phyloP scores from a whole-genome alignment of 2,329 filamentous ascomycete genomes.

The Microdochium nivale region DNA sequence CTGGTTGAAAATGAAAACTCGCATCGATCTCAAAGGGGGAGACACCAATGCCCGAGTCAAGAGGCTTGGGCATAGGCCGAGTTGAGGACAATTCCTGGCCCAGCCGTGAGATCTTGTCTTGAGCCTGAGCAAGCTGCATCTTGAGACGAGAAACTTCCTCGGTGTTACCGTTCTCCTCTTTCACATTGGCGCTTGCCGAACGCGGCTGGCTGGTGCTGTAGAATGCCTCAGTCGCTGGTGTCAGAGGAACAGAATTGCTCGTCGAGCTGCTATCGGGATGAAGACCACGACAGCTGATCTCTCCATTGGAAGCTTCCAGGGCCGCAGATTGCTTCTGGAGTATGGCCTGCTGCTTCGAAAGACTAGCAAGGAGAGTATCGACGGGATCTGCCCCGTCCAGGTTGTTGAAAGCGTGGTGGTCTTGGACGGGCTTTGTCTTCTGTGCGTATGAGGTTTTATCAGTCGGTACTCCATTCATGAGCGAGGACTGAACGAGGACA shows the following conservation, averaged over 20 bases:
- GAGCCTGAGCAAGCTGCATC: conserved; percentile 61
- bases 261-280: conserved; percentile 38
- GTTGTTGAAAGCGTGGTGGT: conserved; percentile 19
- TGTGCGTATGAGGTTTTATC: conserved; percentile 17
- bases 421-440: conserved; percentile 40
- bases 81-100: conserved; percentile 63
- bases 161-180: conserved; percentile 29
- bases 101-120: conserved; percentile 61
- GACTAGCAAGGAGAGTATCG: conserved; percentile 65
- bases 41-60: conserved; percentile 33
- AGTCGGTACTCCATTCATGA: conserved; percentile 1
- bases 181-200: conserved; percentile 35
- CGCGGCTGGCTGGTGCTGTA: conserved; percentile 38
- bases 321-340: conserved; percentile 50
- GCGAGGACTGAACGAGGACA: background rate
- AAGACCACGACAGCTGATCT: conserved; percentile 20
- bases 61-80: background rate
- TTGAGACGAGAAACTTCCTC: conserved; percentile 62
- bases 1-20: conserved; percentile 10
- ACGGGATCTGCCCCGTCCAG: conserved; percentile 42
- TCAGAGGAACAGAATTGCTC: conserved; percentile 53
- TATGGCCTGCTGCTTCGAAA: conserved; percentile 62
- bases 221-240: conserved; percentile 49
- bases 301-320: conserved; percentile 33
- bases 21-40: conserved; percentile 18